Percentiles rank a stretch among this genome's conserved stretches.
Evolutionary conservation across 2,329 filamentous ascomycete species (phyloP).

Genomic region (Zymoseptoria passerinii): DNA sequence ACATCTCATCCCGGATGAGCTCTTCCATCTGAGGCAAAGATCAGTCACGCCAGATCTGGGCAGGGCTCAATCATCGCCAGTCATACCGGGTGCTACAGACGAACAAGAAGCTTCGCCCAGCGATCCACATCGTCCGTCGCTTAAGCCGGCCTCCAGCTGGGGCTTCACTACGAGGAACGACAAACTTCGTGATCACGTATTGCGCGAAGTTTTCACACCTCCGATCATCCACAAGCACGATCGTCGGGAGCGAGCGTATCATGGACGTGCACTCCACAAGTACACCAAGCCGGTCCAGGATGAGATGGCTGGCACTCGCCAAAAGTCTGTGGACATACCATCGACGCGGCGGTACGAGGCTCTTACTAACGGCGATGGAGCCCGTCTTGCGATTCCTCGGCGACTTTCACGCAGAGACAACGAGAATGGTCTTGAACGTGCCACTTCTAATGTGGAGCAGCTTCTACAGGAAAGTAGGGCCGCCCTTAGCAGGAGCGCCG

Average conservation of each 20-base stretch:
- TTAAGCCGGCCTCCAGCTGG: slow-evolving; percentile 56
- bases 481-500: slow-evolving; percentile 26
- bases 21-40: slow-evolving; percentile 53
- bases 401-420: neutral
- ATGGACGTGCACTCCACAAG: slow-evolving; percentile 49
- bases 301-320: slow-evolving; percentile 24
- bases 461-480: slow-evolving; percentile 14
- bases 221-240: slow-evolving; percentile 75
- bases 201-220: slow-evolving; percentile 83
- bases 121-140: slow-evolving; percentile 29
- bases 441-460: slow-evolving; percentile 18
- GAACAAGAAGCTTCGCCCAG: neutral
- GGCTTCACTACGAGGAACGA: slow-evolving; percentile 88
- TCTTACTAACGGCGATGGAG: neutral
- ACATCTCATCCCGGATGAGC: slow-evolving; percentile 80
- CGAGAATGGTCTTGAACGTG: slow-evolving; percentile 8
- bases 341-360: neutral
- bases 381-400: neutral
- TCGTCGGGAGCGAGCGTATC: slow-evolving; percentile 58
- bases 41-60: slow-evolving; percentile 28
- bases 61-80: slow-evolving; percentile 19
- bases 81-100: neutral
- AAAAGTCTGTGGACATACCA: slow-evolving; percentile 7
- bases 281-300: slow-evolving; percentile 24
- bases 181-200: slow-evolving; percentile 77